Base-by-base conservation (phyloP, 2,329 filamentous ascomycete species). In the Claviceps maximensis region DNA sequence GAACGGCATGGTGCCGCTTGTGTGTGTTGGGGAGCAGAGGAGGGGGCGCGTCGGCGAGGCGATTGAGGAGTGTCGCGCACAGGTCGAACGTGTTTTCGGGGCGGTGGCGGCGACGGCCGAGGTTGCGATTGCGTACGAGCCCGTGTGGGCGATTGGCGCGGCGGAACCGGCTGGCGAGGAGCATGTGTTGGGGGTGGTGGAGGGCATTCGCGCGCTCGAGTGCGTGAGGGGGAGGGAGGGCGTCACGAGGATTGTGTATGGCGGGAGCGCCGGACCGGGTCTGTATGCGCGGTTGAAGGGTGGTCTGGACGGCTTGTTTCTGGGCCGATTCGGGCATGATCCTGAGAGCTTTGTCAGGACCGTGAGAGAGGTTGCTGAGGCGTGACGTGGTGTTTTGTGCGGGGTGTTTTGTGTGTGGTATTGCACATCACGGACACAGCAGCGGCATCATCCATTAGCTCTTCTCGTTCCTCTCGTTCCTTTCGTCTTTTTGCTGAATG, bases 61-160 rank as follows among this genome's bases (percentile, higher is more conserved):
- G 0, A 76, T 87, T 2, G 67, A 73, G 15, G 84, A 90, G 65
- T 87, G 86, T 60, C 72, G 70, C 38, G 68, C 71, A 4, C 86
- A 91, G 67, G 74, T 94, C 53, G 73, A 74, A 41, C 72, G 79
- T 1, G 80, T 87, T 2, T 64, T 93, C 50, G 70, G 70, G 1
- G 77, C 74, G 0, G 71, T 91, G 8, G 76, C 82, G 0, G 71
- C 72, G 12, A 73, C 80, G 17, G 78, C 81, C 0, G 83, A 89
- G 48, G 76, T 93, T 5, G 78, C 91, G 7, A 75, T 94, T 54
- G 88, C 88, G 1, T 94, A 94, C 63, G 88, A 94, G 71, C 88
- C 88, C 8, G 87, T 93, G 1, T 94, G 88, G 88, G 88, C 88
- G 1, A 94, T 93, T 66, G 88, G 88, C 0, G 83, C 87, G 10